Conservation (phyloP, 345 rosid species). For the Noccaea bulbosa region DNA sequence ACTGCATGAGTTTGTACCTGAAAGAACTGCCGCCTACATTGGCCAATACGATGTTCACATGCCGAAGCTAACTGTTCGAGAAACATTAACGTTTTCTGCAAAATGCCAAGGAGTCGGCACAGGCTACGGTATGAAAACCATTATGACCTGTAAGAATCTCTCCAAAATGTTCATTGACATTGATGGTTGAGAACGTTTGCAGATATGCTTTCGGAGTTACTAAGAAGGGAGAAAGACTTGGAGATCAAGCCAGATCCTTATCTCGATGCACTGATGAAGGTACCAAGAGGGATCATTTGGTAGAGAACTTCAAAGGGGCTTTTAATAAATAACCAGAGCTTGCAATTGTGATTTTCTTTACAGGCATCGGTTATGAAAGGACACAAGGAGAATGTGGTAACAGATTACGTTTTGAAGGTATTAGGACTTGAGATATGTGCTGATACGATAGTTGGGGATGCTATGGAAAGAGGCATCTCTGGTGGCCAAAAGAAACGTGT, state of each 20-base stretch:
- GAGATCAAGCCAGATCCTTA: slow-evolving; percentile 83
- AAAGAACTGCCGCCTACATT: slow-evolving; percentile 70
- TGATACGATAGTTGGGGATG: slow-evolving; percentile 64
- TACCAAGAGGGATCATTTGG: slow-evolving; percentile 27
- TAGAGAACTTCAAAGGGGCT: background rate
- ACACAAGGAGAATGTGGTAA: slow-evolving; percentile 55
- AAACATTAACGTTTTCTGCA: slow-evolving; percentile 78
- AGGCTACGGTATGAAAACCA: slow-evolving; percentile 52
- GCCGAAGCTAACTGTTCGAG: slow-evolving; percentile 70
- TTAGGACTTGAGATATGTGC: slow-evolving; percentile 70
- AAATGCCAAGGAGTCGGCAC: slow-evolving; percentile 78
- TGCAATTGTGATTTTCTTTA: background rate
- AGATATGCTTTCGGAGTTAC: slow-evolving; percentile 77
- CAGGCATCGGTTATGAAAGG: slow-evolving; percentile 61
- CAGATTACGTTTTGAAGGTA: slow-evolving; percentile 69
- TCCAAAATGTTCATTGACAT: background rate
- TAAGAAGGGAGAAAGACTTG: slow-evolving; percentile 74
- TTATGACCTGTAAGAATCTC: background rate
- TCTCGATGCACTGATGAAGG: slow-evolving; percentile 87
- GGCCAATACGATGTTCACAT: slow-evolving; percentile 71
- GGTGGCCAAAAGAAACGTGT: slow-evolving; percentile 78
- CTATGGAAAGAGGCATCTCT: slow-evolving; percentile 68
- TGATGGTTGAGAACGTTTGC: background rate
- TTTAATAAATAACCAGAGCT: background rate
- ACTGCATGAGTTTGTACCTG: slow-evolving; percentile 65